phyloP scores from a whole-genome alignment of 169 alveolate species.

The Babesia divergens region DNA sequence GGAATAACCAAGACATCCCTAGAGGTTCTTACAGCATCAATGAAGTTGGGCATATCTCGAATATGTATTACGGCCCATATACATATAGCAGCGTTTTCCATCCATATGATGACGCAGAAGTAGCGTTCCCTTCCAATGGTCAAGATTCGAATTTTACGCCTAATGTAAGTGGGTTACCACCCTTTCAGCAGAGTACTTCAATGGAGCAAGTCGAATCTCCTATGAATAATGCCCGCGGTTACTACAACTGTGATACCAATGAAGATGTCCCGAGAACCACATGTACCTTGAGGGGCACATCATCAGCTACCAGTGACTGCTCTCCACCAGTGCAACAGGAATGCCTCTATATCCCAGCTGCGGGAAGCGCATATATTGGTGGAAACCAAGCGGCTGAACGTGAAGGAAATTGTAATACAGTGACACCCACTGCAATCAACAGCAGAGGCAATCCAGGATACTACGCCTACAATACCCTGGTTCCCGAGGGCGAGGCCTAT shows the following conservation, averaged over 20 bases:
- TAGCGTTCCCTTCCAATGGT: too few species aligned
- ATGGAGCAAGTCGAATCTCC: too few species aligned
- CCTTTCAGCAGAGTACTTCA: too few species aligned
- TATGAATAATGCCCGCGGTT: too few species aligned
- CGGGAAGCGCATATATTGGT: neutral
- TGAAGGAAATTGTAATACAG: neutral
- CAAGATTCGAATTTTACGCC: neutral
- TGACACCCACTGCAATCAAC: neutral
- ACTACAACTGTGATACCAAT: too few species aligned
- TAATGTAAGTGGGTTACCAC: neutral
- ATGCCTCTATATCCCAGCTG: neutral
- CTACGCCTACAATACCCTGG: neutral
- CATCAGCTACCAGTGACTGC: neutral
- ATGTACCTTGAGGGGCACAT: neutral
- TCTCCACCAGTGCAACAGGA: neutral
- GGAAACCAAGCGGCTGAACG: neutral
- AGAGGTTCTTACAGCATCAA: neutral
- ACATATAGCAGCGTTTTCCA: neutral
- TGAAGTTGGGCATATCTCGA: neutral
- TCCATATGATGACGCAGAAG: too few species aligned
- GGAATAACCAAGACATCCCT: neutral
- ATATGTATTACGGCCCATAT: neutral
- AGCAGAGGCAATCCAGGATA: neutral
- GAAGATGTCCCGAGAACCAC: too few species aligned
- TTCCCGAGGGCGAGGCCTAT: neutral